Conservation (phyloP, 169 alveolate genomes). For the Plasmodium billcollinsi region DNA sequence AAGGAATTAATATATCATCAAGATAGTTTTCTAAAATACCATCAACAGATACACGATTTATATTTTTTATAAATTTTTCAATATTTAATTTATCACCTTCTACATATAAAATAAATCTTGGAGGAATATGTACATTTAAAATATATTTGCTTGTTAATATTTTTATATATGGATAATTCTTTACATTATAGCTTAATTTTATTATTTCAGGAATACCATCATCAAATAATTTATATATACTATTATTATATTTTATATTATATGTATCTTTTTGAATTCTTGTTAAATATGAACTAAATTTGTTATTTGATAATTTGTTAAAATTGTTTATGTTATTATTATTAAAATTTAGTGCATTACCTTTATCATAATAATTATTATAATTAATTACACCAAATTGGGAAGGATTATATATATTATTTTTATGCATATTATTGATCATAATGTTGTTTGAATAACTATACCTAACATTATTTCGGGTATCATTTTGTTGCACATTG, state of each 20-base stretch:
- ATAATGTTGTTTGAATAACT: not conserved
- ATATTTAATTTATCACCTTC: conserved; percentile 85
- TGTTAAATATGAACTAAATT: not conserved
- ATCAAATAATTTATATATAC: conserved; percentile 51
- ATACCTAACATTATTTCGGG: not conserved
- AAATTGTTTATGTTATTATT: conserved; percentile 7
- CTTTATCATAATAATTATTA: not conserved
- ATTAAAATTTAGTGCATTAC: conserved; percentile 3
- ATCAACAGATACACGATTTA: conserved; percentile 81
- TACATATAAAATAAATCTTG: conserved; percentile 85
- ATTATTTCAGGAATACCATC: conserved; percentile 86
- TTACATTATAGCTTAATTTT: conserved; percentile 80
- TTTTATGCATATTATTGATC: conserved; percentile 43
- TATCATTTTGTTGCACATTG: too few relatives aligned
- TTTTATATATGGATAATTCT: conserved; percentile 82
- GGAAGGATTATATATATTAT: conserved; percentile 35
- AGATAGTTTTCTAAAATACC: conserved; percentile 82
- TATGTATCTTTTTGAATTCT: conserved; percentile 13
- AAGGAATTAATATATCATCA: conserved; percentile 81
- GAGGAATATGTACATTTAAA: conserved; percentile 87
- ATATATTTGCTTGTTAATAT: conserved; percentile 82
- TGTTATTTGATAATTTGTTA: conserved; percentile 9
- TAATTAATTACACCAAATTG: conserved; percentile 27
- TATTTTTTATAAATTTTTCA: conserved; percentile 68
- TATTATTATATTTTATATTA: conserved; percentile 26